phyloP scores from a whole-genome alignment of 108 stramenopile species.

The Schizochytrium sp. region DNA sequence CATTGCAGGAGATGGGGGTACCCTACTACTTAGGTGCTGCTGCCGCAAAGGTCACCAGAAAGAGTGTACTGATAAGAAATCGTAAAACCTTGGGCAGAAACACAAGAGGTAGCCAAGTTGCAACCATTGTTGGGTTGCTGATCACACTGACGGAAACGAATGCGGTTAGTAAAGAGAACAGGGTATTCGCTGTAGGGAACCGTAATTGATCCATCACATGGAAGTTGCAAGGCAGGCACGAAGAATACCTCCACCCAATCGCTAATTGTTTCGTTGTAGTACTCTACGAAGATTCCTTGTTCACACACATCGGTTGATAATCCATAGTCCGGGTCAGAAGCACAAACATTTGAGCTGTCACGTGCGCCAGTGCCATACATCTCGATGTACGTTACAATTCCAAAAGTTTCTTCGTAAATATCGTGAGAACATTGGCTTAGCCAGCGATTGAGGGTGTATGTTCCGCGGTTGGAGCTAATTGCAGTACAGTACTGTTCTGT shows the following conservation, averaged over 20 bases:
- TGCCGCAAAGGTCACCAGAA: not conserved
- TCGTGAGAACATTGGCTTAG: not conserved
- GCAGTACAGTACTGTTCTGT: constrained; percentile 21
- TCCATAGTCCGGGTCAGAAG: not conserved
- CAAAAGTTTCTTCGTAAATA: constrained; percentile 19
- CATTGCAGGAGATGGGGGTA: too few species aligned
- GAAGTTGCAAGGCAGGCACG: not conserved
- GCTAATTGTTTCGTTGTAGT: not conserved
- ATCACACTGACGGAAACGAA: constrained; percentile 50
- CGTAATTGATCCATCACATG: not conserved
- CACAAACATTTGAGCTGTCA: not conserved
- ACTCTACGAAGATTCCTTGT: constrained; percentile 37
- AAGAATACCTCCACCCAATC: constrained; percentile 36
- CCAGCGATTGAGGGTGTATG: not conserved
- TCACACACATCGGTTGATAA: not conserved
- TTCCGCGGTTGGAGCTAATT: not conserved
- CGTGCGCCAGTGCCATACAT: constrained; percentile 1
- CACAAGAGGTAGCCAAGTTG: not conserved
- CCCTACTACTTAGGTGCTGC: not conserved
- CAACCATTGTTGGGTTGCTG: constrained; percentile 19
- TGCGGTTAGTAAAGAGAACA: not conserved
- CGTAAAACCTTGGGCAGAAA: not conserved
- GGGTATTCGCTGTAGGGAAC: constrained; percentile 41
- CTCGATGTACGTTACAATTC: not conserved
- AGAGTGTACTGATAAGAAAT: not conserved